Base-by-base conservation (phyloP, 139 green algal species). In the Zygnema circumcarinatum region DNA sequence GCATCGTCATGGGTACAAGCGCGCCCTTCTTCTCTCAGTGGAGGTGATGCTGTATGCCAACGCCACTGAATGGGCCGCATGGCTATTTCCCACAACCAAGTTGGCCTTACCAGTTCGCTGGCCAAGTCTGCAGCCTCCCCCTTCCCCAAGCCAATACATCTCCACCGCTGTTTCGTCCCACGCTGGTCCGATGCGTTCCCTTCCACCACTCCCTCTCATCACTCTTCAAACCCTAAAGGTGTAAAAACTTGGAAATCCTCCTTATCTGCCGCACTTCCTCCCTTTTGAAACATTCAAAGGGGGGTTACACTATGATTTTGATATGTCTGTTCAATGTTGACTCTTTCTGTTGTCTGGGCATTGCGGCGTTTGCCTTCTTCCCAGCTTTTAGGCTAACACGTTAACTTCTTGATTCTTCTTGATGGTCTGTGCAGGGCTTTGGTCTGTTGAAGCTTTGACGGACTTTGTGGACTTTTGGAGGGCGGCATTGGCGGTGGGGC, bases 41-140 rank as follows among this genome's bases (percentile, higher is more conserved):
- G 79, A 86, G 38, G 79, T 86, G 38, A 86, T 86, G 79, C 79
- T 86, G 22, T 86, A 86, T 38, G 79, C 53, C 79, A 86, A 86
- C 16, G 41, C 41, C 52, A 76, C 79, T 35, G 74, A 82, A 52
- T 42, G 7, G 25, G 36, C 74, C 39, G 32, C 74, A 11, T 42
- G 32, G 32, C 40, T 76, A 40, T 76, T 79, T 29, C 79, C 79
- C 3, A 39, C 41, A 11, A 62, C 79, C 42, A 84, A 84, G 38
- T 38, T 79, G 21, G 79, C 54, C 36, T 68, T 86, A 40, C 79
- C 79, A 2, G 41, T 86, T 22, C 79, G 79, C 7, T 86, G 79
- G 79, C 79, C 79, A 29, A 78, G 56, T 25, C 62, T 86, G 79
- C 79, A 76, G 22, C 79, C 79, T 21, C 79, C 79, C 2, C 79